Evolutionary conservation across 768 basidiomycete genomes (phyloP), one percentile per base, ranked within the genome.

Genomic region (Pisolithus albus): DNA sequence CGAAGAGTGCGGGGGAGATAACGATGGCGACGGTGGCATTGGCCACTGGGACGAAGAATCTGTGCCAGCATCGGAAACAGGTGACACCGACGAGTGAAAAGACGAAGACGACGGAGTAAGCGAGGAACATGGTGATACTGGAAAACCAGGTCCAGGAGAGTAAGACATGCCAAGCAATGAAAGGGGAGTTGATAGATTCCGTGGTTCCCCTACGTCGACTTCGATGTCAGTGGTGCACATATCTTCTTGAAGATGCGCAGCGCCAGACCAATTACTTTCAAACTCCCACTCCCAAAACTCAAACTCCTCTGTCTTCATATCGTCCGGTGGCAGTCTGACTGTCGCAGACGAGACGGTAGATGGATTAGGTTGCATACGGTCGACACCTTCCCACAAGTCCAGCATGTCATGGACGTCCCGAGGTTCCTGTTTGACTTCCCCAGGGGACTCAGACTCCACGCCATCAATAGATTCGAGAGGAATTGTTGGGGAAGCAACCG

Each of bases 321-420:
- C 75, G 3, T 70, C 71, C 36, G 74, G 58, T 23, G 64, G 64
- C 43, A 65, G 38, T 46, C 67, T 66, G 52, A 65, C 55, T 5
- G 58, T 68, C 61, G 50, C 64, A 60, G 61, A 59, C 16, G 61
- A 59, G 9, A 63, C 56, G 5, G 57, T 67, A 28, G 58, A 63
- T 24, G 58, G 50, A 32, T 56, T 51, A 16, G 43, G 58, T 10
- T 56, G 61, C 11, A 59, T 55, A 19, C 67, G 59, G 58, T 84
- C 82, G 52, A 81, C 72, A 56, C 78, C 76, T 47, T 87, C 86
- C 85, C 85, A 88, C 16, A 79, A 79, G 51, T 85, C 83, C 41
- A 86, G 64, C 68, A 84, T 76, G 11, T 78, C 78, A 56, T 81
- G 77, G 4, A 85, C 76, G 56, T 87, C 83, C 18, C 69, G 70